Percentiles rank a stretch among this genome's conserved stretches.
Evolutionary conservation across 2,329 filamentous ascomycete genomes (phyloP).

Genomic region (Exophiala lecanii-corni): DNA sequence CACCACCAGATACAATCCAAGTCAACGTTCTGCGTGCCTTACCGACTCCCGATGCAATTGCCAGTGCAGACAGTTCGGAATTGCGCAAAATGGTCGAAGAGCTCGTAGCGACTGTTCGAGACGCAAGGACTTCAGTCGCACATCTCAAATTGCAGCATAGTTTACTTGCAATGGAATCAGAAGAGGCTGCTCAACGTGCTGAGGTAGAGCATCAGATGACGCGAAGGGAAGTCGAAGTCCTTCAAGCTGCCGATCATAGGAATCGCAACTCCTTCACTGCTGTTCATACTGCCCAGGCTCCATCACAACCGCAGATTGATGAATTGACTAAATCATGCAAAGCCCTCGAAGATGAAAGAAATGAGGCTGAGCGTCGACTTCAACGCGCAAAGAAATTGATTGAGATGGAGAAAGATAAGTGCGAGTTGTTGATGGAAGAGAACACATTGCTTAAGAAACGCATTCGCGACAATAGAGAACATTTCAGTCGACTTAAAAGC

Average conservation of each 20-base stretch:
- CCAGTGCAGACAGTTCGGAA: slow-evolving; percentile 47
- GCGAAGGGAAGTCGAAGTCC: slow-evolving; percentile 78
- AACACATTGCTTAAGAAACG: slow-evolving; percentile 72
- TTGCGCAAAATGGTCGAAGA: slow-evolving; percentile 52
- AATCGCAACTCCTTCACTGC: slow-evolving; percentile 45
- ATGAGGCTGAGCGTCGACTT: slow-evolving; percentile 57
- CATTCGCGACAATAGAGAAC: slow-evolving; percentile 84
- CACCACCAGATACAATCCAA: slow-evolving; percentile 47
- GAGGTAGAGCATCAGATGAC: slow-evolving; percentile 89
- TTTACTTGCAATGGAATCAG: slow-evolving; percentile 75
- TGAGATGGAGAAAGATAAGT: slow-evolving; percentile 70
- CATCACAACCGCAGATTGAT: slow-evolving; percentile 55
- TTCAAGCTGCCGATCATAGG: slow-evolving; percentile 66
- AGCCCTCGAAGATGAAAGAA: slow-evolving; percentile 55
- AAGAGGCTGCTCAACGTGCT: slow-evolving; percentile 78
- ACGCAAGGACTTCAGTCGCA: slow-evolving; percentile 75
- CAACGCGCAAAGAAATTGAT: slow-evolving; percentile 73
- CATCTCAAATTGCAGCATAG: slow-evolving; percentile 90
- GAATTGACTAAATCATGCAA: slow-evolving; percentile 57
- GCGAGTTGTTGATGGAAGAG: slow-evolving; percentile 66
- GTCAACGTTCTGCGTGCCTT: slow-evolving; percentile 41
- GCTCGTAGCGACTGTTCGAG: slow-evolving; percentile 52
- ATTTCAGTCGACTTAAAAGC: slow-evolving; percentile 63
- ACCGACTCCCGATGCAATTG: slow-evolving; percentile 49
- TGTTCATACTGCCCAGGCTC: slow-evolving; percentile 33